Evolutionary conservation across 2,329 filamentous ascomycete species (phyloP), one percentile per base, ranked within the genome.

Genomic region (Microcyclospora tardicrescens): DNA sequence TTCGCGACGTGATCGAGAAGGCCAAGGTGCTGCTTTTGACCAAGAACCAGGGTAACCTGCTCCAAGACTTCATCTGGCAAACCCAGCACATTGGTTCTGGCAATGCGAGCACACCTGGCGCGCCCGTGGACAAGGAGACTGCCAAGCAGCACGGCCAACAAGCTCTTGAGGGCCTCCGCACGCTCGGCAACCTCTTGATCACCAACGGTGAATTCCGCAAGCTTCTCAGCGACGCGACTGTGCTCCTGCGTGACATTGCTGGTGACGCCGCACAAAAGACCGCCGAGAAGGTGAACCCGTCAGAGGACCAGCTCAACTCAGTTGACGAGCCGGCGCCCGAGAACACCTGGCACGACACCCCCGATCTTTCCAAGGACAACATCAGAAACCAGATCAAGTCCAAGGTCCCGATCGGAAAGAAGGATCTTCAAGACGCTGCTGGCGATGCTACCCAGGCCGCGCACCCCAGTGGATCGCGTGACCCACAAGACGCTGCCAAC

Each of bases 31-130:
- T 98, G 10, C 66, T 96, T 8, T 69, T 98, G 16, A 82, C 81
- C 65, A 98, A 96, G 73, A 98, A 98, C 58, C 75, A 94, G 43
- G 91, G 87, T 57, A 86, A 98, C 55, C 66, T 96, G 41, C 67
- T 98, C 14, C 91, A 98, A 58, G 87, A 98, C 55, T 96, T 98
- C 63, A 84, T 96, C 63, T 98, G 84, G 81, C 83, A 94, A 58
- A 87, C 86, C 0, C 77, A 85, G 56, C 73, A 82, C 34, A 78
- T 91, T 45, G 75, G 77, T 38, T 65, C 74, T 41, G 78, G 71
- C 52, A 68, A 72, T 37, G 70, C 84, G 16, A 60, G 65, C 41
- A 62, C 69, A 1, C 83, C 84, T 3, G 68, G 71, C 40, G 72
- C 75, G 1, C 81, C 85, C 0, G 52, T 93, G 35, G 73, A 77